These are phyloP conservation scores for Fusarium secorum DNA, from an alignment of 2,329 filamentous ascomycete species.

Conservation along the genomic window DNA sequence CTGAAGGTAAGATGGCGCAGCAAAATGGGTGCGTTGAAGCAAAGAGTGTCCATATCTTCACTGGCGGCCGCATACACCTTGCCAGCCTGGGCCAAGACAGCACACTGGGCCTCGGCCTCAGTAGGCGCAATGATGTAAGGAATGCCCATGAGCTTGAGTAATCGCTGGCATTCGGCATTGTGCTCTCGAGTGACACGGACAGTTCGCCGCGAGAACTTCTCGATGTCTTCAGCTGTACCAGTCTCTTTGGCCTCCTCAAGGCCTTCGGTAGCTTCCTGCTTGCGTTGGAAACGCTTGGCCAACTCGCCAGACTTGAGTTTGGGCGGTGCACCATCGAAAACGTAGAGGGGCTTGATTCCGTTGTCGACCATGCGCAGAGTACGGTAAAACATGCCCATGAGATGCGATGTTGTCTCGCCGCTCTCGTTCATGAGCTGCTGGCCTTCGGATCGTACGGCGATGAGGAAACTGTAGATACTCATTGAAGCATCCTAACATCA, in stretches of 20 bases:
- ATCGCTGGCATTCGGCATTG: constrained; percentile 89
- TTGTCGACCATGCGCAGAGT: constrained; percentile 98
- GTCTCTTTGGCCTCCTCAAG: constrained; percentile 97
- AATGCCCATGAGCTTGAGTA: constrained; percentile 94
- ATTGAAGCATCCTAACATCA: constrained; percentile 70
- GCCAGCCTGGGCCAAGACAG: constrained; percentile 83
- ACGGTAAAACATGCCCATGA: constrained; percentile 99
- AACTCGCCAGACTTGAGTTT: constrained; percentile 98
- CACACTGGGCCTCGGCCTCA: constrained; percentile 97
- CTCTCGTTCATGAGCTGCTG: constrained; percentile 95
- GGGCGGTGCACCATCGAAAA: constrained; percentile 95
- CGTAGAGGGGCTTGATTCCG: constrained; percentile 97
- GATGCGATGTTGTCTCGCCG: constrained; percentile 95
- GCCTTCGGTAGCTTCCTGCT: constrained; percentile 87
- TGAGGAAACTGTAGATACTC: constrained; percentile 99
- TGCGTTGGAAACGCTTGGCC: constrained; percentile 94
- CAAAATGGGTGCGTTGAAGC: constrained; percentile 91
- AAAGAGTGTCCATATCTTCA: constrained; percentile 99
- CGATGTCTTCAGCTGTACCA: constrained; percentile 94
- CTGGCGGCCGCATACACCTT: constrained; percentile 97
- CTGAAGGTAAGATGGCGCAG: constrained; percentile 94
- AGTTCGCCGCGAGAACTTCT: constrained; percentile 94
- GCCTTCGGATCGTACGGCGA: constrained; percentile 95
- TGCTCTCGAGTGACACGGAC: constrained; percentile 96
- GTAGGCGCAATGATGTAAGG: constrained; percentile 95